A percentile compares a stretch with the other conserved stretches of the same genome.
Evolutionary conservation across 257 asterid genomes (phyloP).

Genomic region (Solanum phureja): DNA sequence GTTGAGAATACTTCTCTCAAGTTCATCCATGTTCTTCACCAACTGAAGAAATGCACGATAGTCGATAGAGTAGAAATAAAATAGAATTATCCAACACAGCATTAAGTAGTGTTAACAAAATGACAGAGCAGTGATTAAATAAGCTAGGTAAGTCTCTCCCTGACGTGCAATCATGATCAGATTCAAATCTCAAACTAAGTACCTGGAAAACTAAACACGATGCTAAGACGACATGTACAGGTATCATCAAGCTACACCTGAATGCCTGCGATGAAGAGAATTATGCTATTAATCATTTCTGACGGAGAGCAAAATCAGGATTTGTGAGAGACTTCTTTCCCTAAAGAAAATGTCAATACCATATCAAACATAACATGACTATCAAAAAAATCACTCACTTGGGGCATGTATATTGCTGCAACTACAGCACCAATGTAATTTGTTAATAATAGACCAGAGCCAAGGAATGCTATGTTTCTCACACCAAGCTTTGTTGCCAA

Average conservation of each 20-base stretch:
- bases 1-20: neutral
- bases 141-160: neutral
- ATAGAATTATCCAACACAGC: neutral
- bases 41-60: neutral
- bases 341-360: neutral
- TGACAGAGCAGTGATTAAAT: neutral
- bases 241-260: slow-evolving; percentile 73
- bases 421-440: slow-evolving; percentile 72
- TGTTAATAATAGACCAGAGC: slow-evolving; percentile 71
- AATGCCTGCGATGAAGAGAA: slow-evolving; percentile 50
- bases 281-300: neutral
- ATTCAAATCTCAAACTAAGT: slow-evolving; percentile 3
- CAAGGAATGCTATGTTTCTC: slow-evolving; percentile 83
- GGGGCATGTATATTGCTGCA: slow-evolving; percentile 81
- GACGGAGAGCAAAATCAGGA: neutral
- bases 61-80: neutral
- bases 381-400: slow-evolving; percentile 38
- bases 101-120: neutral
- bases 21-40: neutral
- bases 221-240: slow-evolving; percentile 66
- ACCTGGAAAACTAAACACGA: slow-evolving; percentile 70
- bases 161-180: neutral
- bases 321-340: neutral
- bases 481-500: slow-evolving; percentile 96
- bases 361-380: neutral